Evolutionary conservation across 2,329 filamentous ascomycete species (phyloP), one percentile per base, ranked within the genome.

Genomic region (Penicillium sp.): DNA sequence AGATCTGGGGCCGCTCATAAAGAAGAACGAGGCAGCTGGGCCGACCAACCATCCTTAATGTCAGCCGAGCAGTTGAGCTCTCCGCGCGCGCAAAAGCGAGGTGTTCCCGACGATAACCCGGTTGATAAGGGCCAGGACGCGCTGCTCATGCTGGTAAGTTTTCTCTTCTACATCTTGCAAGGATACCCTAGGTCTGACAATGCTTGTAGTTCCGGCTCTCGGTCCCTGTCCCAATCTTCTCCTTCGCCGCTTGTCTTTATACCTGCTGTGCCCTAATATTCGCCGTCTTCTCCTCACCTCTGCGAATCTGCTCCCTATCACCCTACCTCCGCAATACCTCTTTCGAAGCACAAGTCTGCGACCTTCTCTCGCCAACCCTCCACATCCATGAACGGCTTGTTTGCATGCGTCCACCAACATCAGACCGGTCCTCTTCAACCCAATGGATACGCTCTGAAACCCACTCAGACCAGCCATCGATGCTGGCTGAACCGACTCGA

Each of bases 161-260:
- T 59, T 23, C 38, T 13, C 23, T 9, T 24, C 16, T 36, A 18
- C 3, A 45, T 36, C 18, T 15, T 8, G 28, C 8, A 7, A 21
- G 18, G 36, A 15, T 6, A 18, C 2, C 18, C 28, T 16, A 33
- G 42, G 45, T 24, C 56, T 62, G 55, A 65, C 53, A 38, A 31
- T 21, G n/a, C 18, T 16, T 31, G 44, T 51, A 80, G 79, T 73
- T 83, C 59, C 81, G 78, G 62, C 74, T 84, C 33, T 81, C 80
- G 18, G 68, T 74, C 23, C 77, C 82, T 15, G 79, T 81, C 57
- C 79, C 80, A 12, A 62, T 83, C 6, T 75, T 85, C 60, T 83
- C 82, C 47, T 61, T 81, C 29, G 65, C 76, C 56, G 79, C 81
- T 57, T 73, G 76, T 36, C 53, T 84, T 45, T 86, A 83, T 74